Percentiles rank a stretch among this genome's conserved stretches.
These are phyloP conservation scores for Cryphonectria nitschkei DNA, from an alignment of 2,329 filamentous ascomycete species.

Conservation along the genomic window DNA sequence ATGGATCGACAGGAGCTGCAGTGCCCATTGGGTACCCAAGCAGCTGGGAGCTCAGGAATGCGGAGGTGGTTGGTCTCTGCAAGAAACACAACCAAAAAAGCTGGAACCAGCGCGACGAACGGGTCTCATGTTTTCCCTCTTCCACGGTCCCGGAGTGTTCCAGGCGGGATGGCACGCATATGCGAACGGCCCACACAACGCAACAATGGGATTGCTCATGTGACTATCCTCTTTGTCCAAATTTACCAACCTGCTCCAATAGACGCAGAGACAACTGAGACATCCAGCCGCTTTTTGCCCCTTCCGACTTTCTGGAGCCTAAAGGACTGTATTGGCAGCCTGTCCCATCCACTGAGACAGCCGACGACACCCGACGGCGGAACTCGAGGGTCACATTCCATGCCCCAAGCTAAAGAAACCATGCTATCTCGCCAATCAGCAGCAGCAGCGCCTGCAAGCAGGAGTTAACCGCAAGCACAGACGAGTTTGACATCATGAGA, in stretches of 20 bases:
- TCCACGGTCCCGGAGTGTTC: constrained; percentile 1
- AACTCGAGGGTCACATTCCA: neutral
- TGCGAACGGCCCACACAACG: neutral
- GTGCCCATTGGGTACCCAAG: neutral
- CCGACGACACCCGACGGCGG: neutral
- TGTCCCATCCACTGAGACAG: neutral
- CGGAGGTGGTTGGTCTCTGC: neutral
- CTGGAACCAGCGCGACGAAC: constrained; percentile 4
- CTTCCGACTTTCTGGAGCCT: neutral
- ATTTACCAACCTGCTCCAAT: neutral
- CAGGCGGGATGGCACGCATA: neutral
- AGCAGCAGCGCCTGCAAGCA: neutral
- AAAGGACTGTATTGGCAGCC: neutral
- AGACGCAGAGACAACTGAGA: neutral
- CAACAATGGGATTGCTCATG: constrained; percentile 7
- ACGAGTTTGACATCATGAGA: neutral
- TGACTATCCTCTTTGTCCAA: neutral
- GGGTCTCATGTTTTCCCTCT: neutral
- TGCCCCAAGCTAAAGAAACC: neutral
- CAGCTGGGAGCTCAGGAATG: constrained; percentile 1
- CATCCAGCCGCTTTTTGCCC: constrained; percentile 12
- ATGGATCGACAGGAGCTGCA: neutral
- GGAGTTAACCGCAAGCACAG: neutral
- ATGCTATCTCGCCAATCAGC: neutral
- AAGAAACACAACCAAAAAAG: neutral